Base-by-base conservation (phyloP, 768 basidiomycete species). In the Auricularia sp. region DNA sequence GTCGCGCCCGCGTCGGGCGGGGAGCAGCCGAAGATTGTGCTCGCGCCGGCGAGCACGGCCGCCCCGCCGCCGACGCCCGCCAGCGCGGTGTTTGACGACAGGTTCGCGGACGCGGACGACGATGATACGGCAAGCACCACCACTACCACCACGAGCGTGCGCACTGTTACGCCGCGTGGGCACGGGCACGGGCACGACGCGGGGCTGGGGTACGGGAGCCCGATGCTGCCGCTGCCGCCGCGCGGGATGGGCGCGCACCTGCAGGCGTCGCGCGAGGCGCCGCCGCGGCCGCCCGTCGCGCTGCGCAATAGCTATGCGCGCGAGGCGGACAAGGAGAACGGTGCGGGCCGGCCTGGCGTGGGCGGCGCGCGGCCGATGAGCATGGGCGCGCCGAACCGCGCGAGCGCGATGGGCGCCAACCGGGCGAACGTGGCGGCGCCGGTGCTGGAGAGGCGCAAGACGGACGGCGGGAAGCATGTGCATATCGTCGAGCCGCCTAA, bases 321-420 rank as follows among this genome's bases (percentile, higher is more conserved):
- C n/a, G 71, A 71, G 51, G 64, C 68, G 8, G 81, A 87, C 71
- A 88, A 90, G 73, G 88, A 89, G 75, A 90, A 90, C 67, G 67
- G 72, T 4, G 65, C 44, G 56, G 7, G 56, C n/a, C 7, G 29
- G 29, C 18, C 47, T 11, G 8, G 54, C 1, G 6, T 60, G 39
- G 36, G 12, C 18, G 43, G 34, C 35, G n/a, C 23, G 23, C 60
- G 23, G 47, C 47, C 39, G 14, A 29, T 18, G 35, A 35, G n/a
- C 21, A 43, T 60, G 51, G 60, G 36, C 35, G 43, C 36, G 2
- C 18, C 61, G 5, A 63, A 62, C 39, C 44, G 3, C 60, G 53
- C 33, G 61, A 42, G 34, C 39, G 66, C 16, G 61, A 51, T 29
- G 63, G 43, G 29, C 61, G 61, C 36, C 61, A 33, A 39, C 62